Conservation (phyloP, 2,329 filamentous ascomycete species). For the Leptographium flavum region DNA sequence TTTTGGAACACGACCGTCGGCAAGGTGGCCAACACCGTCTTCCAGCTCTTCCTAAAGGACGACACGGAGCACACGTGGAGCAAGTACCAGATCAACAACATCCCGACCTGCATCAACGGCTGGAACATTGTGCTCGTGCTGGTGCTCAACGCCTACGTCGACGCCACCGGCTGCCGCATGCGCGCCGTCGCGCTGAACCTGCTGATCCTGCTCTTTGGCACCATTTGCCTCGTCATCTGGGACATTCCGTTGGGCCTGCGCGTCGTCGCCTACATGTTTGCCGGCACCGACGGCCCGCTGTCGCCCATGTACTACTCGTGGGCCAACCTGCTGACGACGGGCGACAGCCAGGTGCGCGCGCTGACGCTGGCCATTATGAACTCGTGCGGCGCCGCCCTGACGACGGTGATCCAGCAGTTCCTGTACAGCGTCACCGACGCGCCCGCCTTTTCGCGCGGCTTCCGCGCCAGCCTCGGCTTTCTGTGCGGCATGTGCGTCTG, state of each 20-base stretch:
- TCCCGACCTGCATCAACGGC: constrained; percentile 17
- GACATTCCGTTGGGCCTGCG: constrained; percentile 18
- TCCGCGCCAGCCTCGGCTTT: constrained; percentile 16
- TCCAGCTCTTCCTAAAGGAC: constrained; percentile 16
- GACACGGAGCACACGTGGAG: constrained; percentile 15
- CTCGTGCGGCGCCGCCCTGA: constrained; percentile 18
- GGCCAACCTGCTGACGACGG: constrained; percentile 12
- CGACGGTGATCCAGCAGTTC: constrained; percentile 19
- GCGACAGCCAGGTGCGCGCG: constrained; percentile 13
- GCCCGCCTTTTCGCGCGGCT: constrained; percentile 16
- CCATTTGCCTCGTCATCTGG: constrained; percentile 18
- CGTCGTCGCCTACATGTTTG: constrained; percentile 21
- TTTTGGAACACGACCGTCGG: constrained; percentile 7
- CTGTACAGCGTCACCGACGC: constrained; percentile 19
- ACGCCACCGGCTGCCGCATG: constrained; percentile 19
- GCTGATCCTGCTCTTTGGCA: constrained; percentile 16
- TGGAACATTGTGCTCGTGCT: constrained; percentile 17
- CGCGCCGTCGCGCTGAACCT: constrained; percentile 13
- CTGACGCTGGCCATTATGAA: constrained; percentile 14
- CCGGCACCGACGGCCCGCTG: constrained; percentile 20
- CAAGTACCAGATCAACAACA: constrained; percentile 17
- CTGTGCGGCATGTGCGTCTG: constrained; percentile 6
- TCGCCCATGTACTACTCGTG: constrained; percentile 18
- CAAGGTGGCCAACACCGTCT: constrained; percentile 11
- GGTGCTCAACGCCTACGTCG: constrained; percentile 15